A percentile compares a stretch with the other conserved stretches of the same genome.
Evolutionary conservation across 306 rosid species (phyloP).

Genomic region (Albizia julibrissin): DNA sequence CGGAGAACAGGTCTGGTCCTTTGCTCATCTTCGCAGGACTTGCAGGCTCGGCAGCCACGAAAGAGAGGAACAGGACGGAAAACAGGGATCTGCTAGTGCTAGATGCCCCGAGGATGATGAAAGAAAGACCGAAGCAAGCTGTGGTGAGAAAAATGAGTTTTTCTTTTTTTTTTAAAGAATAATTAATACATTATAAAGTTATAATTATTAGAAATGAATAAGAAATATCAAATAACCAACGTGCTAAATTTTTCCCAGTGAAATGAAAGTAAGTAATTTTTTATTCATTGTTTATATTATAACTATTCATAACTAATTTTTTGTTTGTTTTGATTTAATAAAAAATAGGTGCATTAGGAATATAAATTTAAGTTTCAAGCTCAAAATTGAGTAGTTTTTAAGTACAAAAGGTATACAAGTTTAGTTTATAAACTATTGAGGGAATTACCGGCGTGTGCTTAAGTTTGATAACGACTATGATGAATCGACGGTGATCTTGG

Average conservation of each 20-base stretch:
- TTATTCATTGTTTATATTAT: too few species aligned
- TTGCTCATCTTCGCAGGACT: conserved; percentile 65
- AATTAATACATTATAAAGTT: too few species aligned
- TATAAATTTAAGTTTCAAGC: background rate
- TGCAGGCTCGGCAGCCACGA: background rate
- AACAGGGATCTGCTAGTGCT: background rate
- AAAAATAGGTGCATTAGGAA: too few species aligned
- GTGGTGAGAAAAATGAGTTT: conserved; percentile 37
- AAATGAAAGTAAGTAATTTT: too few species aligned
- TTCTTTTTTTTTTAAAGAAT: background rate
- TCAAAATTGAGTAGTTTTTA: too few species aligned
- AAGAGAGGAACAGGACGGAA: background rate
- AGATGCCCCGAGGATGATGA: conserved; percentile 22
- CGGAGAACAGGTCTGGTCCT: conserved; percentile 86
- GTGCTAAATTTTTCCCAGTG: too few species aligned
- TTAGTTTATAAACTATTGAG: too few species aligned
- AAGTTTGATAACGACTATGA: background rate
- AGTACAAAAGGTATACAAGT: background rate
- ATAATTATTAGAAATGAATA: too few species aligned
- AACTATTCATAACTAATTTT: too few species aligned
- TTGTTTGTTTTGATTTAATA: too few species aligned
- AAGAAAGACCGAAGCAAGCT: conserved; percentile 30
- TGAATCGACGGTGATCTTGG: background rate
- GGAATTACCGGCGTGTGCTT: background rate
- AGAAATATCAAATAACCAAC: too few species aligned